These are phyloP conservation scores for Fusarium oligoseptatum DNA, from an alignment of 2,329 filamentous ascomycete genomes.

Conservation along the genomic window DNA sequence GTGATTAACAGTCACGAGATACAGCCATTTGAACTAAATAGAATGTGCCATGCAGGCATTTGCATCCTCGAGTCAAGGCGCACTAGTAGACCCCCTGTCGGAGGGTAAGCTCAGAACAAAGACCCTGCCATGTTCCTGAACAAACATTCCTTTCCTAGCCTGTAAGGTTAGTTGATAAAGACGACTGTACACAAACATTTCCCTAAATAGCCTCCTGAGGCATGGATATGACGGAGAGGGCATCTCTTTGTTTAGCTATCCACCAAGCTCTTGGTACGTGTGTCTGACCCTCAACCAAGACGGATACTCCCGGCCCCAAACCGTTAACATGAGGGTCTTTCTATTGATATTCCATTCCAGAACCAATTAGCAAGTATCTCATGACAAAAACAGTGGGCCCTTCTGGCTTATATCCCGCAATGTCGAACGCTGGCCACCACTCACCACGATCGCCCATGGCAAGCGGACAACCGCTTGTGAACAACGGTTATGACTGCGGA, in stretches of 20 bases:
- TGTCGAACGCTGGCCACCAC: not conserved
- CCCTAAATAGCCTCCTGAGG: not conserved
- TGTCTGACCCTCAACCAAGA: not conserved
- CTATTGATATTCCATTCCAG: not conserved
- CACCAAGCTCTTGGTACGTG: not conserved
- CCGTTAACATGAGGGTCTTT: not conserved
- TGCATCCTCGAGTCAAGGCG: not conserved
- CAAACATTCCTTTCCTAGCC: not conserved
- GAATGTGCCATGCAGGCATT: not conserved
- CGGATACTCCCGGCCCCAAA: not conserved
- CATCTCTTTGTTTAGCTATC: not conserved
- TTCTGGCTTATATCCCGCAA: not conserved
- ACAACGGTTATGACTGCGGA: slow-evolving; percentile 36
- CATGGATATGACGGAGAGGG: not conserved
- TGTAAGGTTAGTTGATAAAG: not conserved
- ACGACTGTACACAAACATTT: not conserved
- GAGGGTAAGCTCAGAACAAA: not conserved
- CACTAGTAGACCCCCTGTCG: not conserved
- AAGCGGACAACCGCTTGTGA: not conserved
- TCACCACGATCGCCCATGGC: not conserved
- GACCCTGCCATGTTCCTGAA: not conserved
- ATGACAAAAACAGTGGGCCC: not conserved
- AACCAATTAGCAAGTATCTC: not conserved
- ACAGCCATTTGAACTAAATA: not conserved
- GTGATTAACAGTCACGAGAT: not conserved